These are phyloP conservation scores for Myochromella boudieri DNA, from an alignment of 768 basidiomycete genomes.

Conservation along the genomic window DNA sequence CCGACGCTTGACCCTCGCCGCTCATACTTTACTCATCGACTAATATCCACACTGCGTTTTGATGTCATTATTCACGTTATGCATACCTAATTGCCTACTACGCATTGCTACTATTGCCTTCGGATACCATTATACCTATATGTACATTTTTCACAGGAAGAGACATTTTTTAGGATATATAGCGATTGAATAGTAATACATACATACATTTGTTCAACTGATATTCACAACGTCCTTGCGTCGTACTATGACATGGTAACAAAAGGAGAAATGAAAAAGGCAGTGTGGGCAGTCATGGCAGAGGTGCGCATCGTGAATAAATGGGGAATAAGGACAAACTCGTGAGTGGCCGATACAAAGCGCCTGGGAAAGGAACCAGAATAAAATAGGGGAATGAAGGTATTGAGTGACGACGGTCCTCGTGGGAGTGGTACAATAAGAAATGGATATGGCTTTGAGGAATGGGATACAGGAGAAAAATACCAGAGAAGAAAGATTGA, in stretches of 20 bases:
- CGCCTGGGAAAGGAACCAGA: too few species aligned
- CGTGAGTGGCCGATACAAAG: too few species aligned
- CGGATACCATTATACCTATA: constrained; percentile 8
- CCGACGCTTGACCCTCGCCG: constrained; percentile 10
- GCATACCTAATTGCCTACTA: not conserved
- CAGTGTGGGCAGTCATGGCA: too few species aligned
- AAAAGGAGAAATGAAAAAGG: constrained; percentile 8
- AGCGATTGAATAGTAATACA: constrained; percentile 25
- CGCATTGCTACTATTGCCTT: constrained; percentile 3
- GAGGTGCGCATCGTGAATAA: too few species aligned
- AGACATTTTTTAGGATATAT: constrained; percentile 7
- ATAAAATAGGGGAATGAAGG: constrained; percentile 6
- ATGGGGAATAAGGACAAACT: too few species aligned
- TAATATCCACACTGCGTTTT: constrained; percentile 1
- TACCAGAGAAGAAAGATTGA: constrained; percentile 7
- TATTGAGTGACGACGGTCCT: constrained; percentile 5
- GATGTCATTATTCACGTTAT: not conserved
- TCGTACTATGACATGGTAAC: constrained; percentile 3
- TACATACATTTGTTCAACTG: constrained; percentile 22
- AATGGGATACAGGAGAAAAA: not conserved
- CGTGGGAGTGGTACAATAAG: constrained; percentile 4
- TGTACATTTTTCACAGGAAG: constrained; percentile 3
- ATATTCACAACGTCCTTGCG: constrained; percentile 14
- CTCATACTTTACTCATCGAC: constrained; percentile 12
- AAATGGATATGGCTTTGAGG: not conserved